These are phyloP conservation scores for Lipomyces anomalus DNA, from an alignment of 805 yeast species.

Conservation along the genomic window DNA sequence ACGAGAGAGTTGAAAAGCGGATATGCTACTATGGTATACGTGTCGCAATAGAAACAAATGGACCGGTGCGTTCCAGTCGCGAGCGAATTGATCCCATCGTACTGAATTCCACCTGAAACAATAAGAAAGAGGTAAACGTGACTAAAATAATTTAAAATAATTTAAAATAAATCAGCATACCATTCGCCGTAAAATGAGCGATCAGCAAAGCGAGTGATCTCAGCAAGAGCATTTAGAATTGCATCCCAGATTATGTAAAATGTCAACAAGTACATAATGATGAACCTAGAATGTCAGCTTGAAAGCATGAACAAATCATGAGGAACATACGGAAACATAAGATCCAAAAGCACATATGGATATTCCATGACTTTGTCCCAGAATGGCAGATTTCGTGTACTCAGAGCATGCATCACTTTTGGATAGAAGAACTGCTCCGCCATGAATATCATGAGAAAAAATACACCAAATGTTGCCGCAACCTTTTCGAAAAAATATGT, in stretches of 20 bases:
- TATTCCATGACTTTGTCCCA: slow-evolving; percentile 39
- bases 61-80: slow-evolving; percentile 94
- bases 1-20: slow-evolving; percentile 63
- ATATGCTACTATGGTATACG: slow-evolving; percentile 85
- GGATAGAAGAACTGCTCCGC: slow-evolving; percentile 77
- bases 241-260: slow-evolving; percentile 96
- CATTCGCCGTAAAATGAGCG: slow-evolving; percentile 91
- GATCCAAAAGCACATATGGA: slow-evolving; percentile 59
- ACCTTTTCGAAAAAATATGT: slow-evolving; percentile 60
- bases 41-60: slow-evolving; percentile 85
- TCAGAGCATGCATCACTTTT: slow-evolving; percentile 53
- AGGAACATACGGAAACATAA: slow-evolving; percentile 57
- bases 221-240: slow-evolving; percentile 84
- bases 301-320: too few relatives aligned
- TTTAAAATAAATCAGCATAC: too few relatives aligned
- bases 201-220: slow-evolving; percentile 78
- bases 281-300: slow-evolving; percentile 39
- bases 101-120: slow-evolving; percentile 97
- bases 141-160: too few relatives aligned
- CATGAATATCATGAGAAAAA: slow-evolving; percentile 70
- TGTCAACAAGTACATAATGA: slow-evolving; percentile 64
- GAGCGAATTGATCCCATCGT: slow-evolving; percentile 87
- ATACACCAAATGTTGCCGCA: slow-evolving; percentile 80
- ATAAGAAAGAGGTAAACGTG: too few relatives aligned
- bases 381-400: slow-evolving; percentile 47